Evolutionary conservation across 371 early-diverging fungal genomes (phyloP).

Genomic region (Mucor circinelloides): DNA sequence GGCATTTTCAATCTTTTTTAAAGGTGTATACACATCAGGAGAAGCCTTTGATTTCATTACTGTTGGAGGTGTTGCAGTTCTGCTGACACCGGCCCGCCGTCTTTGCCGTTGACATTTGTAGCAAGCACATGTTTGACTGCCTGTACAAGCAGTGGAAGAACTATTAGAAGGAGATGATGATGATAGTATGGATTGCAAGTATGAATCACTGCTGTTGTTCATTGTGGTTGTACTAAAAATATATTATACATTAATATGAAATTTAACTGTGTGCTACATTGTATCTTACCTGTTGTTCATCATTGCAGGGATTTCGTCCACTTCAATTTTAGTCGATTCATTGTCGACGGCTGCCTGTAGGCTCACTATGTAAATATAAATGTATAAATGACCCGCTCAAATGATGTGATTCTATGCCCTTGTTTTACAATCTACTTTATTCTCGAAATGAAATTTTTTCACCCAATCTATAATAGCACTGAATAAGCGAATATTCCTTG

Average conservation of each 20-base stretch:
- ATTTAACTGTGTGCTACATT: background rate
- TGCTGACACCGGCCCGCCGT: conserved; percentile 32
- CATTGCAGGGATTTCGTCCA: conserved; percentile 29
- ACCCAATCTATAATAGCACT: conserved; percentile 35
- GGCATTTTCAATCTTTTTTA: background rate
- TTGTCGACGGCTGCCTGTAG: conserved; percentile 33
- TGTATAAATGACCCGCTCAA: background rate
- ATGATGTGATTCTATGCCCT: background rate
- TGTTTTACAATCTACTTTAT: conserved; percentile 39
- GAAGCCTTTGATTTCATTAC: background rate
- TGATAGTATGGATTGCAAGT: conserved; percentile 28
- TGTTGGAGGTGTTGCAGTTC: conserved; percentile 1
- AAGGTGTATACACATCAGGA: conserved; percentile 1
- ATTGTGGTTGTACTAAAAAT: conserved; percentile 13
- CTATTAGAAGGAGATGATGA: conserved; percentile 8
- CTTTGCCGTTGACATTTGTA: conserved; percentile 52
- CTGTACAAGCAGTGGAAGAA: conserved; percentile 21
- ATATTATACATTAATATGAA: conserved; percentile 3
- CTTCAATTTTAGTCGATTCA: conserved; percentile 42
- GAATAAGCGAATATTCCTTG: too few relatives aligned
- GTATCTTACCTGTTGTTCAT: conserved; percentile 3
- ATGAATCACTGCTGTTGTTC: conserved; percentile 13
- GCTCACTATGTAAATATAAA: conserved; percentile 26
- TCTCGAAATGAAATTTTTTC: conserved; percentile 41
- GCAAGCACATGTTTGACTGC: conserved; percentile 32